Evolutionary conservation across 2,329 filamentous ascomycete species (phyloP), one percentile per base, ranked within the genome.

Genomic region (Paecilomyces sp.): DNA sequence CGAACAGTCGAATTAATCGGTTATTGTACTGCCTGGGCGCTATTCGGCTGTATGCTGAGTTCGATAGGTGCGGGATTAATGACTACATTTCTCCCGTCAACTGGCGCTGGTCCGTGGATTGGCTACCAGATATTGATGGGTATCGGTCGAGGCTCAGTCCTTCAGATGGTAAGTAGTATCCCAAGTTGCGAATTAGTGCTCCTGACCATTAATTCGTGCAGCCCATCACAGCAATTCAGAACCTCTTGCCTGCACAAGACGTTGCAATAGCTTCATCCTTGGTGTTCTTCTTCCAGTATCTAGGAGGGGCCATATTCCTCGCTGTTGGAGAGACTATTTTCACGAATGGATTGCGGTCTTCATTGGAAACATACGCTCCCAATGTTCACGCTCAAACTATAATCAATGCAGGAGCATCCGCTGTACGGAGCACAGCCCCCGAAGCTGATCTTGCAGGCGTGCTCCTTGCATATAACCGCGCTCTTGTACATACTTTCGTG

Each of bases 81-180:
- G 56, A 71, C 67, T 57, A 74, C 70, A 3, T 62, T 74, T 31
- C 59, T 68, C 22, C 61, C 68, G 51, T 28, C 65, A 41, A 64
- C 64, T 15, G 31, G 52, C 3, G 34, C 60, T 12, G 59, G 54
- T 24, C 63, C 67, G 50, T 73, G 70, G 69, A 68, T 73, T 25
- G 70, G 70, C 3, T 73, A 72, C 52, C 69, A 73, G 58, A 62
- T 67, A 33, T 59, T 74, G 15, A 60, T 59, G 18, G 71, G 71
- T n/a, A 61, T 66, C 30, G 70, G 67, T 22, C 55, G 67, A 13
- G 71, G 70, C 7, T 56, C 68, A 5, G 62, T 62, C 51, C 64
- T 70, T 33, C 67, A 72, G 57, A 65, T 69, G 50, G 53, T 58
- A n/a, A 18, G 41, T 8, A 11, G n/a, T 47, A 47, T 47, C 18